These are phyloP conservation scores for Nannochloris sp. DNA, from an alignment of 139 green algal species.

Conservation along the genomic window DNA sequence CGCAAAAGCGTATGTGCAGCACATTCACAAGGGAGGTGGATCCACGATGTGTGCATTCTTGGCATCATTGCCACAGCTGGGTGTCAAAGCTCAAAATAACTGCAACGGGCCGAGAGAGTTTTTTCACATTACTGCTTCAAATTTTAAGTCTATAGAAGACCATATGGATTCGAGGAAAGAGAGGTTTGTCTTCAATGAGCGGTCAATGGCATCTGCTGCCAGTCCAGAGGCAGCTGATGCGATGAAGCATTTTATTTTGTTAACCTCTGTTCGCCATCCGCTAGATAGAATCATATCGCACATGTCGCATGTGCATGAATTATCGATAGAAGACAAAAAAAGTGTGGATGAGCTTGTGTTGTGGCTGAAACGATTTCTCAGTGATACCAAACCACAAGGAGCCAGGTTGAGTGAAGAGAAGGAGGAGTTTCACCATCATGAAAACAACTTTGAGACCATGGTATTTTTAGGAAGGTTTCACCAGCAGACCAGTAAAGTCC, in stretches of 20 bases:
- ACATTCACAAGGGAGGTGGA: conserved; percentile 6
- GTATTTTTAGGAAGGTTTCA: not conserved
- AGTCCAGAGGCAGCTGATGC: not conserved
- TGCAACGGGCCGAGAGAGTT: not conserved
- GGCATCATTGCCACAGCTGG: not conserved
- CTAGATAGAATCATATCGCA: not conserved
- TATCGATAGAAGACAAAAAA: not conserved
- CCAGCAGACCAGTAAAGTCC: not conserved
- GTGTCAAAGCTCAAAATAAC: not conserved
- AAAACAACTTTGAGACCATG: not conserved
- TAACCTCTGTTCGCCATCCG: not conserved
- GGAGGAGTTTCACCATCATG: not conserved
- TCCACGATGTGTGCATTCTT: not conserved
- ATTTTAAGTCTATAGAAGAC: not conserved
- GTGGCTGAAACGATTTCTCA: not conserved
- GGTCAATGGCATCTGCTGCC: not conserved
- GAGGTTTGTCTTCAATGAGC: not conserved
- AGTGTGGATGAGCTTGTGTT: not conserved
- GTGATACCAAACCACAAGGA: not conserved
- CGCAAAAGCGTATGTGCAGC: not conserved
- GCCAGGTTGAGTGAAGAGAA: not conserved
- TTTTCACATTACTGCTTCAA: not conserved
- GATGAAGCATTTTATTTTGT: not conserved
- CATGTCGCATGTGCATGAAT: not conserved
- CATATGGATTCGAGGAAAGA: not conserved